Conservation (phyloP, 2,329 filamentous ascomycete genomes). For the Penicillium psychrosexuale region DNA sequence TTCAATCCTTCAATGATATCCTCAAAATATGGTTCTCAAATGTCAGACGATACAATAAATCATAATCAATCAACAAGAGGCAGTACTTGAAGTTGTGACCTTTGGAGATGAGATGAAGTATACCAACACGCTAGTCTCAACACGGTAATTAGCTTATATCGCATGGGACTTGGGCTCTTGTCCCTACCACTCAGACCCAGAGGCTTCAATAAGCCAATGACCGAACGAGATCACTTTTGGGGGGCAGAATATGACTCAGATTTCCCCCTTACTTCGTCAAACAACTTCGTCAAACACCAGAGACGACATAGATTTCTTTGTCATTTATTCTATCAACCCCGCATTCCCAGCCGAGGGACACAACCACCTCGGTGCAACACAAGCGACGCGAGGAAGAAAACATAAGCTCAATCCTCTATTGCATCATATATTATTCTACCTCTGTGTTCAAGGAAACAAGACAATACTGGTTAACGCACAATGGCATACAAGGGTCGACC, state of each 20-base stretch:
- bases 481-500: conserved; percentile 21
- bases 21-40: background rate
- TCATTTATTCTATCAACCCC: background rate
- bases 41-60: background rate
- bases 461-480: background rate
- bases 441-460: background rate
- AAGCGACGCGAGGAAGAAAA: too few species aligned
- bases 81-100: background rate
- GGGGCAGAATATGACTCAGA: background rate
- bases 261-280: background rate
- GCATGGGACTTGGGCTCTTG: background rate
- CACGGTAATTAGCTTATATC: background rate
- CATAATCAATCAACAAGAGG: background rate
- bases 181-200: background rate
- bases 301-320: background rate
- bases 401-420: background rate
- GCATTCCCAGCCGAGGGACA: conserved; percentile 6
- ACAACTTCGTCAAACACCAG: too few species aligned
- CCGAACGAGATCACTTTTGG: too few species aligned
- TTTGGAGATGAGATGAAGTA: background rate
- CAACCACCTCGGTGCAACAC: conserved; percentile 1
- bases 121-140: background rate
- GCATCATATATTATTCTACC: too few species aligned
- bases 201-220: background rate
- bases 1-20: background rate